Evolutionary conservation across 495 filamentous ascomycete species (phyloP).

Genomic region (Saxophila tyrrhenica): DNA sequence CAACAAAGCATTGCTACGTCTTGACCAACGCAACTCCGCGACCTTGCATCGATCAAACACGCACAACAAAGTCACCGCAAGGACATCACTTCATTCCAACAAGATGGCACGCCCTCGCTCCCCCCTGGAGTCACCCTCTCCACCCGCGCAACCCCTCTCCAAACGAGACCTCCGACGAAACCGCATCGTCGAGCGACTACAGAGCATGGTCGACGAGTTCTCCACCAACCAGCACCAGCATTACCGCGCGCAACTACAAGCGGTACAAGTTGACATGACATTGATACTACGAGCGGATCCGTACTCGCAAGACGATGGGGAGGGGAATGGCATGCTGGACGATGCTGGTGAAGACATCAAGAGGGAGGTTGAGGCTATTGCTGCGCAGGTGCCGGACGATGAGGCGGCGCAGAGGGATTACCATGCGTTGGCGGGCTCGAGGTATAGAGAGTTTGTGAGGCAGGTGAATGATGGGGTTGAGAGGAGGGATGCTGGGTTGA

Average conservation of each 20-base stretch:
- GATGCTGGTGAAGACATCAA: slow-evolving; percentile 57
- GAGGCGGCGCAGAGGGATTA: slow-evolving; percentile 26
- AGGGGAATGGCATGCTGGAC: slow-evolving; percentile 42
- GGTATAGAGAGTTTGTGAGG: slow-evolving; percentile 69
- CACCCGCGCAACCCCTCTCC: slow-evolving; percentile 38
- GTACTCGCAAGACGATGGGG: slow-evolving; percentile 40
- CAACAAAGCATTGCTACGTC: too few relatives aligned
- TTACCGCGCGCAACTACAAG: slow-evolving; percentile 80
- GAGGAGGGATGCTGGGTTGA: slow-evolving; percentile 66
- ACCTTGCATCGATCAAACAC: not conserved
- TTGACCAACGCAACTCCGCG: not conserved
- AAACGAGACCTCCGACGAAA: slow-evolving; percentile 87
- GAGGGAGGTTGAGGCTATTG: slow-evolving; percentile 40
- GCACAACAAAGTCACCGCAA: not conserved
- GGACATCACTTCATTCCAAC: not conserved
- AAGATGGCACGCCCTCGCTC: slow-evolving; percentile 4
- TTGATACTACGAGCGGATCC: slow-evolving; percentile 75
- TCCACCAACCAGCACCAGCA: slow-evolving; percentile 67
- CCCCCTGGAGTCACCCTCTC: slow-evolving; percentile 14
- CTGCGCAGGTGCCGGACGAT: slow-evolving; percentile 10
- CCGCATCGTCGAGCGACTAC: slow-evolving; percentile 61
- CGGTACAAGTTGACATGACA: slow-evolving; percentile 78
- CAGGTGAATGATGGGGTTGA: slow-evolving; percentile 78
- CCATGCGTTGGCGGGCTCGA: slow-evolving; percentile 54
- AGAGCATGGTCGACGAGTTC: slow-evolving; percentile 61